Conservation (phyloP, 2,329 filamentous ascomycete species). For the Sporothrix inflata region DNA sequence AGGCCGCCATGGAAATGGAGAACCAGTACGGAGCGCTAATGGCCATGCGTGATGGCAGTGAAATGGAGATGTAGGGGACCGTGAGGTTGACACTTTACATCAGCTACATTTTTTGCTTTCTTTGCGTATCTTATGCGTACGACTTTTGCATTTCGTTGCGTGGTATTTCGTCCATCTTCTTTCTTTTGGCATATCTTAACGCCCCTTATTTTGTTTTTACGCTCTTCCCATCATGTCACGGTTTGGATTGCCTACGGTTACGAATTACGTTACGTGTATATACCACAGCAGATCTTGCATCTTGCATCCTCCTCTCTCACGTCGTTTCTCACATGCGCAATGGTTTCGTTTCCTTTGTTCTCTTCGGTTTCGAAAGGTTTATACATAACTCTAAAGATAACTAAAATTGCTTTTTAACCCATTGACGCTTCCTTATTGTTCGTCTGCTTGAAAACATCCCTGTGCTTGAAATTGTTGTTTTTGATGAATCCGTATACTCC, state of each 20-base stretch:
- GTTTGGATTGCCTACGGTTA: slow-evolving; percentile 2
- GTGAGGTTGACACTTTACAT: neutral
- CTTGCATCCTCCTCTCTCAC: neutral
- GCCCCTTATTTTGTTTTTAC: neutral
- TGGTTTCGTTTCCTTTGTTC: neutral
- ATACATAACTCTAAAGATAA: neutral
- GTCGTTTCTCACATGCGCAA: neutral
- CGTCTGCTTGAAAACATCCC: neutral
- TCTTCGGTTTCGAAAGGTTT: neutral
- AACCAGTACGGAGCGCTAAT: slow-evolving; percentile 66
- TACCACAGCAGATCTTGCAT: slow-evolving; percentile 4
- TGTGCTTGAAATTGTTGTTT: neutral
- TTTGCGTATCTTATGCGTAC: neutral
- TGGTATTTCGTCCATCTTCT: neutral
- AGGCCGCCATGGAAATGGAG: slow-evolving; percentile 68
- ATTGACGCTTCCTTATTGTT: too few relatives aligned
- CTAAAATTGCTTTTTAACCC: neutral
- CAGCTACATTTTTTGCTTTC: neutral
- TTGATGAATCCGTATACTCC: slow-evolving; percentile 13
- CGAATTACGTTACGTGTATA: slow-evolving; percentile 16
- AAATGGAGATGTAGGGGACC: slow-evolving; percentile 31
- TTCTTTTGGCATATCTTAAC: neutral
- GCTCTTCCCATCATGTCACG: neutral
- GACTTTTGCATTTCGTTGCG: neutral
- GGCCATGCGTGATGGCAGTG: slow-evolving; percentile 33